Evolutionary conservation across 148 eudicot species (phyloP).

Genomic region (Heliamphora exappendiculata): DNA sequence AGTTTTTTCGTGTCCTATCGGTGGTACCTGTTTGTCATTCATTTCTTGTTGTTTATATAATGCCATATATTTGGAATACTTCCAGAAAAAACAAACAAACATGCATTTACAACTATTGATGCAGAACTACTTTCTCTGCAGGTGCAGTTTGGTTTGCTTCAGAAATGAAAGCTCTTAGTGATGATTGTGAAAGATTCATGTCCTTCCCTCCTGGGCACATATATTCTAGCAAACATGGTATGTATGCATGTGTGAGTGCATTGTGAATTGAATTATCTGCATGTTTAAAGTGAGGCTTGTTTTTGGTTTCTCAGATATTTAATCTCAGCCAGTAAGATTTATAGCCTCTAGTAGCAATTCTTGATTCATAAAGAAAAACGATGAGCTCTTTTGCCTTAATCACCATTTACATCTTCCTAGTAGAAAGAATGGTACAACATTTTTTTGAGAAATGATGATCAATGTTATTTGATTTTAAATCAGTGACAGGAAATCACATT

Average conservation of each 20-base stretch:
- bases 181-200: constrained; percentile 87
- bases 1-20: background rate
- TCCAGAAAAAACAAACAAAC: background rate
- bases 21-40: background rate
- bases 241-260: constrained; percentile 29
- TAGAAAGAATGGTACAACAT: background rate
- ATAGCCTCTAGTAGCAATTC: background rate
- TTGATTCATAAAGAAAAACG: background rate
- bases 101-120: background rate
- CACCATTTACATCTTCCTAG: background rate
- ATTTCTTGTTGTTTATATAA: background rate
- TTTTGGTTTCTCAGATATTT: background rate
- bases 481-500: too few species aligned
- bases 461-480: background rate
- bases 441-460: background rate
- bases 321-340: background rate
- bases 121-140: constrained; percentile 20
- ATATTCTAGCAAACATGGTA: constrained; percentile 87
- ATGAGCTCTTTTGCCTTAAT: background rate
- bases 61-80: background rate
- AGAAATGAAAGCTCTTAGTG: constrained; percentile 93
- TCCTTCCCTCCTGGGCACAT: constrained; percentile 79
- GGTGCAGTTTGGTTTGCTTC: constrained; percentile 96
- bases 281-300: background rate
- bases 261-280: background rate